Evolutionary conservation across 2,329 filamentous ascomycete genomes (phyloP).

Genomic region (Clathrospora elynae): DNA sequence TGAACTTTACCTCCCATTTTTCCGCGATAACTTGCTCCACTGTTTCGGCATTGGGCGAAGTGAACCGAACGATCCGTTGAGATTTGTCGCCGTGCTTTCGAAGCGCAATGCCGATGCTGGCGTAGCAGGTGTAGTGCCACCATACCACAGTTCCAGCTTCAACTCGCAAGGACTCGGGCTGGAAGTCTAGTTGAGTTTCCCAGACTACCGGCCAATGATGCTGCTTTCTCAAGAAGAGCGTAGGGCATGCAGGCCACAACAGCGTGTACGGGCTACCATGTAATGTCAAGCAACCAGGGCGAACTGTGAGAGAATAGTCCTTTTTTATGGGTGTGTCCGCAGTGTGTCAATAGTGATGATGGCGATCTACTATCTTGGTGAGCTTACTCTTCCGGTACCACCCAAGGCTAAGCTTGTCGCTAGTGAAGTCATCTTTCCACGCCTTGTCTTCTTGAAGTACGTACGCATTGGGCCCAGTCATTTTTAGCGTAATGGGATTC

Average conservation of each 20-base stretch:
- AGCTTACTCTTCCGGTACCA: conserved; percentile 24
- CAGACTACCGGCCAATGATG: conserved; percentile 52
- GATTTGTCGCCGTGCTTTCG: not conserved
- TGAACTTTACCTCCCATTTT: conserved; percentile 28
- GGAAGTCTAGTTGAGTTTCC: conserved; percentile 54
- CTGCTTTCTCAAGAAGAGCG: conserved; percentile 62
- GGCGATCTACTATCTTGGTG: no score
- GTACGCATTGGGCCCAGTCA: conserved; percentile 36
- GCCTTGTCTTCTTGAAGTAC: conserved; percentile 13
- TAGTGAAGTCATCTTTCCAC: conserved; percentile 17
- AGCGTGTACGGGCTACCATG: conserved; percentile 60
- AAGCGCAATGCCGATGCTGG: conserved; percentile 49
- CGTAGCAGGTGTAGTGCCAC: conserved; percentile 59
- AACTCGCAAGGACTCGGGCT: conserved; percentile 49
- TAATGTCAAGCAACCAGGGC: conserved; percentile 54
- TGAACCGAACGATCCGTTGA: conserved; percentile 11
- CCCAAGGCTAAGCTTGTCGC: conserved; percentile 12
- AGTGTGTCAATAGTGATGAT: conserved; percentile 47
- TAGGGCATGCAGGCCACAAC: conserved; percentile 56
- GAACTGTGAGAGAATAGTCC: conserved; percentile 55
- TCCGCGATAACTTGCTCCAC: conserved; percentile 15
- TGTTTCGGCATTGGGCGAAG: conserved; percentile 13
- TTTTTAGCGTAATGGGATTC: conserved; percentile 48
- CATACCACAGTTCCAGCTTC: conserved; percentile 62
- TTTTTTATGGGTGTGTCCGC: conserved; percentile 56